Evolutionary conservation across 2,329 filamentous ascomycete genomes (phyloP).

Genomic region (Fusarium sp.): DNA sequence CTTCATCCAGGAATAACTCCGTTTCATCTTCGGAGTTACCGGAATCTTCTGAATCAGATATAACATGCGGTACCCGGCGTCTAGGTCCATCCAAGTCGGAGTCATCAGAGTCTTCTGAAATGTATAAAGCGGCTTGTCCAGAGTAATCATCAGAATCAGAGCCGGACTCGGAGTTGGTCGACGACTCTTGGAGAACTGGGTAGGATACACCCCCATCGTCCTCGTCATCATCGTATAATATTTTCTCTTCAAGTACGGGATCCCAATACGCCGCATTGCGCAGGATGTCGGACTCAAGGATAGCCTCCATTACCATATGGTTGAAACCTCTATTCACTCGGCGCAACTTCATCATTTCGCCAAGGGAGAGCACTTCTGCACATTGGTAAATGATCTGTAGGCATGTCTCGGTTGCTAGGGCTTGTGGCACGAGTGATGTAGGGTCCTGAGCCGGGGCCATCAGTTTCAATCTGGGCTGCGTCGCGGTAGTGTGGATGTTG

Average conservation of each 20-base stretch:
- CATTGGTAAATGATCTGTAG: conserved; percentile 7
- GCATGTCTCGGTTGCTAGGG: conserved; percentile 3
- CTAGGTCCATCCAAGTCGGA: no score
- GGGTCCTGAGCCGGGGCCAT: background rate
- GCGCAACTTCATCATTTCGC: conserved; percentile 2
- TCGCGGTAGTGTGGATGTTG: background rate
- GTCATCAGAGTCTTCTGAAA: no score
- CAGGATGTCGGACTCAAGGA: background rate
- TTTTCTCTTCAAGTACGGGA: background rate
- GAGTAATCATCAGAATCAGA: background rate
- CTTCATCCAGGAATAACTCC: background rate
- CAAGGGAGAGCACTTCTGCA: background rate
- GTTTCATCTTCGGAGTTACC: fast-evolving
- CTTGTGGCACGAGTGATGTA: fast-evolving
- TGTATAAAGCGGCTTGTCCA: no score
- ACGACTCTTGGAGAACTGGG: background rate
- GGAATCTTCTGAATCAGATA: background rate
- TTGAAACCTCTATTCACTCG: background rate
- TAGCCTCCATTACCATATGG: background rate
- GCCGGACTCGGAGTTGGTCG: background rate
- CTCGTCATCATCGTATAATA: background rate
- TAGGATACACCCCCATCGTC: background rate
- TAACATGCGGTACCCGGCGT: background rate
- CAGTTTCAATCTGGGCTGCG: no score
- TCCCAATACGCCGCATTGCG: conserved; percentile 5